Percentiles rank a stretch among this genome's conserved stretches.
Evolutionary conservation across 352 stramenopile species (phyloP).

Genomic region (Pythium brachiatum): DNA sequence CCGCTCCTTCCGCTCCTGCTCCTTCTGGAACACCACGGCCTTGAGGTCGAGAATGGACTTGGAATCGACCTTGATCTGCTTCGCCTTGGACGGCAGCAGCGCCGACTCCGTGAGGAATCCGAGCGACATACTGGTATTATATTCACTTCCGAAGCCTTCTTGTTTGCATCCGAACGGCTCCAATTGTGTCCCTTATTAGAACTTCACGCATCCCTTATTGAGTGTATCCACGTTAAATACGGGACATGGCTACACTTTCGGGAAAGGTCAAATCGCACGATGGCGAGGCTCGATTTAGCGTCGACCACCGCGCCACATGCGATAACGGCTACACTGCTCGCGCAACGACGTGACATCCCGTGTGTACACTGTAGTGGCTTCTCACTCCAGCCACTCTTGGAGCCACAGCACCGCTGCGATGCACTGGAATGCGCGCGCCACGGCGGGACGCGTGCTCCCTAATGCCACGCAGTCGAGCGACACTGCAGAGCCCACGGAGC

Average conservation of each 20-base stretch:
- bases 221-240: too few species aligned
- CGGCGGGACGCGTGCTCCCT: background rate
- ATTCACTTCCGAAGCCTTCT: background rate
- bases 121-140: constrained; percentile 77
- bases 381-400: too few species aligned
- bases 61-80: constrained; percentile 82
- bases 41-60: constrained; percentile 85
- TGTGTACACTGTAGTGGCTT: too few species aligned
- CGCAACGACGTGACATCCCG: too few species aligned
- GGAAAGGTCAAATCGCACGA: too few species aligned
- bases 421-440: background rate
- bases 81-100: constrained; percentile 89
- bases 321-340: too few species aligned
- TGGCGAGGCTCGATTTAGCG: too few species aligned
- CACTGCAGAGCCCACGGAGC: too few species aligned
- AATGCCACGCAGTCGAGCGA: background rate
- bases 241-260: too few species aligned
- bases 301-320: too few species aligned
- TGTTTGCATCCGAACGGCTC: background rate
- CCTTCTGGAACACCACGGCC: constrained; percentile 79
- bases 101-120: constrained; percentile 92
- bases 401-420: background rate
- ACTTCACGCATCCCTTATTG: background rate
- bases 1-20: constrained; percentile 67
- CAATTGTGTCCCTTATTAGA: constrained; percentile 3